Base-by-base conservation (phyloP, 2,329 filamentous ascomycete species). In the Parasarocladium wereldwijsianum region DNA sequence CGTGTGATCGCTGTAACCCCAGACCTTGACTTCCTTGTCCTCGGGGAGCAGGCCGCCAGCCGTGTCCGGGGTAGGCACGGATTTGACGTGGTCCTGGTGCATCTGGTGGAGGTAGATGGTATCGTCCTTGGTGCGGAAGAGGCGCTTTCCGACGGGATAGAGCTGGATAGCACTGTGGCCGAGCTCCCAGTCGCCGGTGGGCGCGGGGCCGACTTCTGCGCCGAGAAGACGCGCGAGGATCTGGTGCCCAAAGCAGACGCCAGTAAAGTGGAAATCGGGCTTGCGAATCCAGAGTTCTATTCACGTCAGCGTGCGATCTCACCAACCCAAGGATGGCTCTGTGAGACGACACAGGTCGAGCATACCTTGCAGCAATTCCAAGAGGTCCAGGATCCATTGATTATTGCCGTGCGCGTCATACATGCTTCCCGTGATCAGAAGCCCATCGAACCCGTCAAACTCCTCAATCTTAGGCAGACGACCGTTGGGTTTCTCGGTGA, bases 231-330 rank as follows among this genome's bases (percentile, higher is more conserved):
- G 65, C 2, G 71, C 75, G 18, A 90, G 58, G 37, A 90, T 74
- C 50, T 87, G 82, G 44, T 87, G 82, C 5, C 82, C 82, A 47
- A 85, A 86, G 50, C 82, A 90, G 8, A 86, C 70, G 3, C 81
- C 81, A 12, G 85, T 68, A 19, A 86, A 54, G 19, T 60, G 58
- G 26, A 70, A 62, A 13, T 65, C 57, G 2, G 64, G 64, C 2
- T 62, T 53, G 5, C 51, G 44, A 6, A 46, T 43, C 66, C 65
- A 73, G 4, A 71, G 40, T 18, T 62, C 60, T 59, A 20, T 23
- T 8, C 3, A 10, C 7, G 14, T 31, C 18, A 19, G 26, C 17
- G 14, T 13, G n/a, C n/a, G n/a, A n/a, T n/a, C n/a, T n/a, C n/a
- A n/a, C n/a, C n/a, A n/a, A n/a, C n/a, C n/a, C n/a, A n/a, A n/a